Evolutionary conservation across 768 basidiomycete species (phyloP), one percentile per base, ranked within the genome.

Genomic region (Filobasidium wieringae): DNA sequence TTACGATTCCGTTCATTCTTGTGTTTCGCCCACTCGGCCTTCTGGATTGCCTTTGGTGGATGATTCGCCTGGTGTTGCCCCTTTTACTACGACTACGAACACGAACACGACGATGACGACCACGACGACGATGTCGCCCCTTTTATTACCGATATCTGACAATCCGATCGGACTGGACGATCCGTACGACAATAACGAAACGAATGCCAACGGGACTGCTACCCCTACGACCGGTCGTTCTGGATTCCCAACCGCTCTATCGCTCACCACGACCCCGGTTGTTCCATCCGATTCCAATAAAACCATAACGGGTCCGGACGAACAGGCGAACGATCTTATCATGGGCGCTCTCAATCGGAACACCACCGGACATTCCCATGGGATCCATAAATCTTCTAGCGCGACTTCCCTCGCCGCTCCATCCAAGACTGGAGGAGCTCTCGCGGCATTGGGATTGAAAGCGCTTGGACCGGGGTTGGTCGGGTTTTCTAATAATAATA

Each of bases 261-360:
- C 57, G 32, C 41, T 17, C 57, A 39, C 14, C 8, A n/a, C 53
- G 24, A 33, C 54, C 37, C 37, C 50, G 40, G 51, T 33, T 15
- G 50, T 22, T 29, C 45, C 36, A 31, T 49, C 68, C 72, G 70
- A 78, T 52, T n/a, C n/a, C n/a, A n/a, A n/a, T n/a, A n/a, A n/a
- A n/a, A n/a, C n/a, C n/a, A n/a, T n/a, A n/a, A n/a, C n/a, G n/a
- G n/a, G n/a, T n/a, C n/a, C n/a, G n/a, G 77, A 80, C 66, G 66
- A 76, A 53, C 79, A 82, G 75, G 74, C 78, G 0, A 72, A 75
- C 7, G 75, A 77, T 57, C 72, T 78, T 57, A 73, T 78, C 60
- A 64, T 76, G 49, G 79, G 80, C 68, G 80, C 79, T 34, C 76
- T 83, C 50, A 80, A 81, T 51, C 80, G 77, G 59, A 74, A 69